Base-by-base conservation (phyloP, 805 yeast genomes). In the Cyberlindnera xishuangbannaensis region DNA sequence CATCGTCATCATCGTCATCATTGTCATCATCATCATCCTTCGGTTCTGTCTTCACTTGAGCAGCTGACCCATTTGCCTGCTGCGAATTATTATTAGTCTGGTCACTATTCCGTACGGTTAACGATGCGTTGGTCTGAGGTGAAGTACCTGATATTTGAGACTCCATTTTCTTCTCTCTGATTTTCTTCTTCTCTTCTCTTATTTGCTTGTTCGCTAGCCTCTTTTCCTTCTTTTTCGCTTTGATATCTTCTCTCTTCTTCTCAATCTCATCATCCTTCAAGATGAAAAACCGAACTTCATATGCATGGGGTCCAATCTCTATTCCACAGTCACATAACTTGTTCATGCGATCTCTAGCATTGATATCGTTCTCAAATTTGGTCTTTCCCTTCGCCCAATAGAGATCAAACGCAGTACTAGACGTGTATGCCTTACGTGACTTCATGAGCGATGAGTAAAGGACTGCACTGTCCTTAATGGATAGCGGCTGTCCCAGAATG, bases 331-430 rank as follows among this genome's bases (percentile, higher is more conserved):
- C 96, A 45, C 90, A 76, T 36, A 92, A 62, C 53, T 86, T 87
- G 39, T 86, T 80, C 95, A 88, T 87, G 36, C 78, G 78, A 43
- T 90, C 97, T 47, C 94, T 64, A 5, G 83, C 80, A 51, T 73
- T 75, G n/a, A 53, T 57, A 36, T 65, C 68, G 40, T 65, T 54
- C 35, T 59, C 54, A 18, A 58, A 39, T 59, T 57, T 34, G 55
- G 67, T 33, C 63, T 67, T 33, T 31, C 79, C 82, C 40, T 82
- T 76, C 7, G 80, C 68, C 95, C 97, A 90, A 47, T 78, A 85
- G 29, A 81, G 65, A 39, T 74, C 75, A 49, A 90, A 87, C 69
- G 86, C 74, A 22, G 70, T 69, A 4, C 80, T 67, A 57, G 78
- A 50, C 40, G 79, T 54, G 83, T 84, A 73, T 26, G 77, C 64